These are phyloP conservation scores for Thelonectria blattea DNA, from an alignment of 2,329 filamentous ascomycete species.

Conservation along the genomic window DNA sequence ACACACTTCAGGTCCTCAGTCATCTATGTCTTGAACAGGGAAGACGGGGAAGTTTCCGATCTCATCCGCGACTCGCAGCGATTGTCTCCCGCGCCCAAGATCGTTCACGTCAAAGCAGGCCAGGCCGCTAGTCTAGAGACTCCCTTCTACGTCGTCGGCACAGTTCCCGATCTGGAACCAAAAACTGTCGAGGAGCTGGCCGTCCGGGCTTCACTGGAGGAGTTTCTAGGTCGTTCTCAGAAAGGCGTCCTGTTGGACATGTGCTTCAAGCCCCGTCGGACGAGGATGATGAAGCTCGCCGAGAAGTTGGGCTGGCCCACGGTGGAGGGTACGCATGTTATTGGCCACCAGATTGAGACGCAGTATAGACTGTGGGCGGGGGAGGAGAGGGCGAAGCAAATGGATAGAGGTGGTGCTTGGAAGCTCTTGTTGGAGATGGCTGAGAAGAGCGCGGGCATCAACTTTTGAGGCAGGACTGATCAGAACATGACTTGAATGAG, in stretches of 20 bases:
- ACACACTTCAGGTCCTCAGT: slow-evolving; percentile 35
- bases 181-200: slow-evolving; percentile 37
- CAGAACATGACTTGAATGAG: neutral
- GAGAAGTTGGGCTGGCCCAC: slow-evolving; percentile 42
- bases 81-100: slow-evolving; percentile 23
- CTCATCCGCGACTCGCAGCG: slow-evolving; percentile 36
- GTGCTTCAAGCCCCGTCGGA: slow-evolving; percentile 50
- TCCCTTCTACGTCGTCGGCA: slow-evolving; percentile 47
- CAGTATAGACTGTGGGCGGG: slow-evolving; percentile 44
- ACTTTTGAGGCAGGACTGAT: slow-evolving; percentile 6
- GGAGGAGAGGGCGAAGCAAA: slow-evolving; percentile 32
- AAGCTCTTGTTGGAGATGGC: slow-evolving; percentile 14
- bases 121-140: slow-evolving; percentile 32
- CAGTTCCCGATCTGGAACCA: slow-evolving; percentile 47
- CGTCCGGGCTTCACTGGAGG: slow-evolving; percentile 34
- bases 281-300: slow-evolving; percentile 44
- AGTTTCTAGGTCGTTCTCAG: slow-evolving; percentile 34
- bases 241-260: slow-evolving; percentile 49
- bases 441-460: slow-evolving; percentile 17
- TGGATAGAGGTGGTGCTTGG: slow-evolving; percentile 22
- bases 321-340: slow-evolving; percentile 49
- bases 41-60: slow-evolving; percentile 29
- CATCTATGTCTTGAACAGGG: slow-evolving; percentile 48
- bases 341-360: slow-evolving; percentile 48
- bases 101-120: slow-evolving; percentile 42